Evolutionary conservation across 2,329 filamentous ascomycete genomes (phyloP).

Genomic region (Colletotrichum paranaense): DNA sequence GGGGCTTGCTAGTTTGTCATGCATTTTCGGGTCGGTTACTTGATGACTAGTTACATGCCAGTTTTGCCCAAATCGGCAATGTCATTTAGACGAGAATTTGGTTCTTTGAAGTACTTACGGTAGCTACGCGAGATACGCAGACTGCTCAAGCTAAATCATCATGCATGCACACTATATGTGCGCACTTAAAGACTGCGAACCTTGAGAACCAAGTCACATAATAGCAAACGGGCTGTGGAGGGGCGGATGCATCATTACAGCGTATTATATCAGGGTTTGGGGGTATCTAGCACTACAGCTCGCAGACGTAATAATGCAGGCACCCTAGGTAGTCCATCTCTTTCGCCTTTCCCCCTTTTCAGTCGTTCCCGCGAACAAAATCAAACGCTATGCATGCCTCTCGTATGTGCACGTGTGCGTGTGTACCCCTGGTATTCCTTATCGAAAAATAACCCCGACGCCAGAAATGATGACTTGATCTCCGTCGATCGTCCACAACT

Average conservation of each 20-base stretch:
- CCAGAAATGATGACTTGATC: background rate
- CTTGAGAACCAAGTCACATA: background rate
- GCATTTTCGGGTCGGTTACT: background rate
- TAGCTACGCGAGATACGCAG: background rate
- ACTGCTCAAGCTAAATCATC: background rate
- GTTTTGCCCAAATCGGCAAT: background rate
- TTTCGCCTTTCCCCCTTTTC: background rate
- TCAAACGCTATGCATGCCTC: slow-evolving; percentile 30
- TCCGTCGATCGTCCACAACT: background rate
- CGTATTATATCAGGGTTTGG: slow-evolving; percentile 16
- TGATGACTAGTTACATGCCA: background rate
- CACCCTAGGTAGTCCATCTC: background rate
- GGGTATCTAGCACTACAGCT: slow-evolving; percentile 31
- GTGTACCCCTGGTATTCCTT: background rate
- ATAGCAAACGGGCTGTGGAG: background rate
- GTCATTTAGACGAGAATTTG: background rate
- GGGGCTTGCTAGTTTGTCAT: background rate
- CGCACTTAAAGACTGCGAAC: background rate
- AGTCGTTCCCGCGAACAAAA: slow-evolving; percentile 12
- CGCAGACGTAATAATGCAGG: slow-evolving; percentile 23
- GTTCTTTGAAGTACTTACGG: no score
- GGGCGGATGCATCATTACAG: slow-evolving; percentile 1
- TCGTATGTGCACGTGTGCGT: slow-evolving; percentile 10
- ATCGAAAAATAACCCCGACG: slow-evolving; percentile 3
- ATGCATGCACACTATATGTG: background rate